Conservation (phyloP, 2,329 filamentous ascomycete genomes). For the Parastagonospora nodorum region DNA sequence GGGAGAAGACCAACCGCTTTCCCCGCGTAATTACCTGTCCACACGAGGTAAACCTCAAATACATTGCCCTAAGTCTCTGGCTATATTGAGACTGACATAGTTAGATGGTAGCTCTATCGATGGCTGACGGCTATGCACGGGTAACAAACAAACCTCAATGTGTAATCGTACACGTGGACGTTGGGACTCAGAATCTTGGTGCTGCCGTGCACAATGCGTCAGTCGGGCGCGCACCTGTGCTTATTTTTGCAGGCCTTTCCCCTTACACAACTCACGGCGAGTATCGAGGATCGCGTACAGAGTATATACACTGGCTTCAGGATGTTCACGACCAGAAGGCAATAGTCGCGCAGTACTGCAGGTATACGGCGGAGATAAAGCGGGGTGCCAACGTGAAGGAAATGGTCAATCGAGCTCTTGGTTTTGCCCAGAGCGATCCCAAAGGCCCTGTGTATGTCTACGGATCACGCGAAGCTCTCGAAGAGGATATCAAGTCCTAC, state of each 20-base stretch:
- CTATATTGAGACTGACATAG: slow-evolving; percentile 5
- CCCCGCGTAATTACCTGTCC: slow-evolving; percentile 79
- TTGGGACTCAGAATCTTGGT: slow-evolving; percentile 78
- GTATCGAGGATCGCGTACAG: slow-evolving; percentile 70
- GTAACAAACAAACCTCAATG: slow-evolving; percentile 74
- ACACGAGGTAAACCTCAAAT: slow-evolving; percentile 77
- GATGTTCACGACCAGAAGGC: slow-evolving; percentile 81
- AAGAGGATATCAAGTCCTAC: slow-evolving; percentile 72
- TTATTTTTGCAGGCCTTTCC: slow-evolving; percentile 78
- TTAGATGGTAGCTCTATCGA: slow-evolving; percentile 82
- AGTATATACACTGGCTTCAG: slow-evolving; percentile 88
- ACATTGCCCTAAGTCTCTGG: neutral
- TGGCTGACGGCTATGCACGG: slow-evolving; percentile 78
- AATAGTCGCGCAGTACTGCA: slow-evolving; percentile 83
- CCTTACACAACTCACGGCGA: slow-evolving; percentile 80
- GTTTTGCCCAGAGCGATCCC: slow-evolving; percentile 78
- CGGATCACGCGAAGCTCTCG: slow-evolving; percentile 79
- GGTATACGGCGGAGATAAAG: slow-evolving; percentile 82
- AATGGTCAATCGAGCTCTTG: slow-evolving; percentile 82
- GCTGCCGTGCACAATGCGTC: slow-evolving; percentile 81
- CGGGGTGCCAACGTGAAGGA: slow-evolving; percentile 82
- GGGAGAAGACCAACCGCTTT: slow-evolving; percentile 67
- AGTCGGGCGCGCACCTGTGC: slow-evolving; percentile 72
- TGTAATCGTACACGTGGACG: slow-evolving; percentile 81
- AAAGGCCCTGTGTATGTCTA: slow-evolving; percentile 80